A percentile compares a stretch with the other conserved stretches of the same genome.
phyloP scores from a whole-genome alignment of 805 yeast genomes.

The Saturnispora mendoncae region DNA sequence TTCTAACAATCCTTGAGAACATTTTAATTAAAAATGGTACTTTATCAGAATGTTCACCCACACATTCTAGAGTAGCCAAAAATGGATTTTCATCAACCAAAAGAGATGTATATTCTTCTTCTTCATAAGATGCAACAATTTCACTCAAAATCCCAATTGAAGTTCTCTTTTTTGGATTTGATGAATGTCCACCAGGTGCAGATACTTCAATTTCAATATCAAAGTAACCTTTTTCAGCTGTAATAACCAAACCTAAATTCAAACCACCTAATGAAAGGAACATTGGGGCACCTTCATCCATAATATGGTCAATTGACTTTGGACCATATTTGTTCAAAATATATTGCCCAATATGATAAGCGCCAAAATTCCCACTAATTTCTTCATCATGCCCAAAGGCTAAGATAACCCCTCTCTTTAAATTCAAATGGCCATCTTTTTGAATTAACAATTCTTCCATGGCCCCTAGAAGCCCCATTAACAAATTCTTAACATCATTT shows the following conservation, averaged over 20 bases:
- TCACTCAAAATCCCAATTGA: constrained; percentile 65
- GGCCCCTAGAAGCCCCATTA: constrained; percentile 60
- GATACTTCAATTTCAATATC: constrained; percentile 40
- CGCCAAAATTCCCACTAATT: constrained; percentile 54
- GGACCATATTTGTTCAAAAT: constrained; percentile 49
- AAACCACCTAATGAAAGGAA: constrained; percentile 27
- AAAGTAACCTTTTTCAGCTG: constrained; percentile 37
- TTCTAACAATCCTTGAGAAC: constrained; percentile 32
- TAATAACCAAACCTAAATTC: constrained; percentile 35
- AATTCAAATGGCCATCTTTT: constrained; percentile 39
- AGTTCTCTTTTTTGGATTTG: constrained; percentile 60
- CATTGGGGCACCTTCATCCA: constrained; percentile 44
- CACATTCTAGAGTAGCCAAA: constrained; percentile 47
- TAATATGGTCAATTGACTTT: constrained; percentile 48
- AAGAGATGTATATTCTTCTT: constrained; percentile 39
- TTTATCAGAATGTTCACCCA: constrained; percentile 40
- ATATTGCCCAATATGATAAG: constrained; percentile 38
- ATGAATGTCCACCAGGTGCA: constrained; percentile 54
- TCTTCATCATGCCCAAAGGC: constrained; percentile 82
- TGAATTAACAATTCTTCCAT: constrained; percentile 41
- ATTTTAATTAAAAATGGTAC: constrained; percentile 8
- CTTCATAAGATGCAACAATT: constrained; percentile 46
- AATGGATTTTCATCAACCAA: constrained; percentile 52
- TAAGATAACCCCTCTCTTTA: constrained; percentile 47
- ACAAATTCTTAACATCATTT: constrained; percentile 61